These are phyloP conservation scores for Linaria vulgaris DNA, from an alignment of 257 asterid species.

Conservation along the genomic window DNA sequence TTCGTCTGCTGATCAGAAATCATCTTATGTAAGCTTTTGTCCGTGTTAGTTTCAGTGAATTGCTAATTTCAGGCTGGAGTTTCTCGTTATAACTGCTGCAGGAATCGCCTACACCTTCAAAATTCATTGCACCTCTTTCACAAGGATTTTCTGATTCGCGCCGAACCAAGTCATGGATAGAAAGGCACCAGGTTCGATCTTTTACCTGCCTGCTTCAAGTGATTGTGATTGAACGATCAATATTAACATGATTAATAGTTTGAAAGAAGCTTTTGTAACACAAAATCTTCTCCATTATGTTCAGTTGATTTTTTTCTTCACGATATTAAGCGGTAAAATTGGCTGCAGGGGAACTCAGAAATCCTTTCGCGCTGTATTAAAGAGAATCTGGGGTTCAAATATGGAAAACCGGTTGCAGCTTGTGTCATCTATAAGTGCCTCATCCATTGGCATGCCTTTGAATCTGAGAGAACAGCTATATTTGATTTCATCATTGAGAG, in stretches of 20 bases:
- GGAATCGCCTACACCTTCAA: constrained; percentile 98
- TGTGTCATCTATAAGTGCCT: constrained; percentile 94
- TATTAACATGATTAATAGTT: background rate
- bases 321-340: constrained; percentile 15
- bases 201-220: constrained; percentile 5
- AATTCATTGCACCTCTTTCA: constrained; percentile 59
- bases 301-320: constrained; percentile 1
- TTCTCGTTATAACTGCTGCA: constrained; percentile 38
- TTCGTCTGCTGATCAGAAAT: constrained; percentile 70
- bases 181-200: constrained; percentile 71
- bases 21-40: constrained; percentile 60
- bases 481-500: constrained; percentile 84
- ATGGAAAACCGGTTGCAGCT: constrained; percentile 93
- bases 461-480: constrained; percentile 88
- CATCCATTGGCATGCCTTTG: constrained; percentile 93
- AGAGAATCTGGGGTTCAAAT: constrained; percentile 84
- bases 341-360: constrained; percentile 68
- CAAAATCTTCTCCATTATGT: constrained; percentile 3
- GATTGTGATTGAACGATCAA: background rate
- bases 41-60: constrained; percentile 16
- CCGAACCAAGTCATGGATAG: constrained; percentile 65
- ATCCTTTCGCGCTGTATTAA: constrained; percentile 84
- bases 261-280: background rate
- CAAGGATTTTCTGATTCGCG: constrained; percentile 88
- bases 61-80: constrained; percentile 25